Evolutionary conservation across 2,329 filamentous ascomycete species (phyloP).

Genomic region (Lasiodiplodia gonubiensis): DNA sequence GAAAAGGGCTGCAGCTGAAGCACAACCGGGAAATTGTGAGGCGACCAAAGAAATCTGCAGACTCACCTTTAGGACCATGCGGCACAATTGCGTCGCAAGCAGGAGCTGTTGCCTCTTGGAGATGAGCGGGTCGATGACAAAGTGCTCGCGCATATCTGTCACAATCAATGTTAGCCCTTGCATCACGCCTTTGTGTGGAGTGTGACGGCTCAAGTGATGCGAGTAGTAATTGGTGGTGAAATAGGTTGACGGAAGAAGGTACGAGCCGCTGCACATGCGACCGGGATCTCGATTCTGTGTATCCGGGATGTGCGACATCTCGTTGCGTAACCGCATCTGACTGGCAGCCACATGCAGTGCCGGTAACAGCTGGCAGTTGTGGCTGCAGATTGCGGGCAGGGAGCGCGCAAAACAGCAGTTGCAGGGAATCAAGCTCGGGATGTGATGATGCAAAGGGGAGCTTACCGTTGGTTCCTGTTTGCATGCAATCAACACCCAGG

Average conservation of each 20-base stretch:
- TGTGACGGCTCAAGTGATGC: slow-evolving; percentile 3
- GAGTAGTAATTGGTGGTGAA: slow-evolving; percentile 19
- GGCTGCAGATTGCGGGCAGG: slow-evolving; percentile 29
- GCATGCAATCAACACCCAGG: slow-evolving; percentile 97
- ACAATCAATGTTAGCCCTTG: slow-evolving; percentile 17
- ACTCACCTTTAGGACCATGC: slow-evolving; percentile 91
- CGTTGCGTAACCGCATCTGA: slow-evolving; percentile 20
- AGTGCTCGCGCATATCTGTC: slow-evolving; percentile 91
- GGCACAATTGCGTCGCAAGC: slow-evolving; percentile 94
- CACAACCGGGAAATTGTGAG: slow-evolving; percentile 25
- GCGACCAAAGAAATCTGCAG: slow-evolving; percentile 21
- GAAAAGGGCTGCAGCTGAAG: slow-evolving; percentile 23
- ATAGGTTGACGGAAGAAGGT: slow-evolving; percentile 21
- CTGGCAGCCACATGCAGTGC: slow-evolving; percentile 26
- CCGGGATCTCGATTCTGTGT: slow-evolving; percentile 25
- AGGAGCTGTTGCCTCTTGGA: slow-evolving; percentile 97
- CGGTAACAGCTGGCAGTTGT: slow-evolving; percentile 24
- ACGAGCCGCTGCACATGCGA: slow-evolving; percentile 29
- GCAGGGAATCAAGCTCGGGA: slow-evolving; percentile 14
- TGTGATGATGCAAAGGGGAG: slow-evolving; percentile 32
- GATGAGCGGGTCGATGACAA: slow-evolving; percentile 97
- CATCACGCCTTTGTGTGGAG: background rate
- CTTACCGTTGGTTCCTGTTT: slow-evolving; percentile 82
- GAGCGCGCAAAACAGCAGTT: slow-evolving; percentile 23
- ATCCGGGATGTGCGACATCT: slow-evolving; percentile 22